Evolutionary conservation across 352 stramenopile genomes (phyloP).

Genomic region (Phytopythium oedochilum): DNA sequence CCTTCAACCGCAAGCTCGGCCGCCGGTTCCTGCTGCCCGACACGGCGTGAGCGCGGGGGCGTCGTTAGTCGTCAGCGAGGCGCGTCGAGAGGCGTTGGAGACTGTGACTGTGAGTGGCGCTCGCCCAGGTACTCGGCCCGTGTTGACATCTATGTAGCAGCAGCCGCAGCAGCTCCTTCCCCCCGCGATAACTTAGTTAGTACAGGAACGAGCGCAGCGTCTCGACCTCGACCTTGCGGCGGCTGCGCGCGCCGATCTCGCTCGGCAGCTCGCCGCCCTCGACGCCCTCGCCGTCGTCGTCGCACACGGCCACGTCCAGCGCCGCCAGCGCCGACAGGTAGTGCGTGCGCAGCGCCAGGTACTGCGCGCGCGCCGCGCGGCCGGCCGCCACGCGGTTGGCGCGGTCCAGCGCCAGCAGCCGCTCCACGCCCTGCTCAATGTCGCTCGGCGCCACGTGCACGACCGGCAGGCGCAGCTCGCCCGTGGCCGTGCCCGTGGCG

Average conservation of each 20-base stretch:
- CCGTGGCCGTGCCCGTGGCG: neutral
- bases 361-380: constrained; percentile 47
- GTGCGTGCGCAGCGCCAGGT: constrained; percentile 58
- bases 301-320: constrained; percentile 56
- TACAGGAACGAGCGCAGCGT: constrained; percentile 62
- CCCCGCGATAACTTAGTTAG: constrained; percentile 13
- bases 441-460: constrained; percentile 50
- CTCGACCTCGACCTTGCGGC: constrained; percentile 50
- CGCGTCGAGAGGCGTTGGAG: too few relatives aligned
- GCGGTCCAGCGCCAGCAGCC: constrained; percentile 39
- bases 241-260: constrained; percentile 53
- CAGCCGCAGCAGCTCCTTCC: too few relatives aligned
- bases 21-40: constrained; percentile 68
- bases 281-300: constrained; percentile 48
- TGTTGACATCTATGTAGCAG: neutral
- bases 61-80: neutral
- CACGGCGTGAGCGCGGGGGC: constrained; percentile 17
- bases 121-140: neutral
- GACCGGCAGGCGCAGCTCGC: constrained; percentile 30
- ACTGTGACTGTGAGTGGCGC: too few relatives aligned
- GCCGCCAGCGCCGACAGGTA: constrained; percentile 61
- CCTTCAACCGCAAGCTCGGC: constrained; percentile 70
- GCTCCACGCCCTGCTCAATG: constrained; percentile 46
- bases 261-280: constrained; percentile 38
- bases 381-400: constrained; percentile 51